Evolutionary conservation across 331 rosid genomes (phyloP).

Genomic region (Quercus phellos): DNA sequence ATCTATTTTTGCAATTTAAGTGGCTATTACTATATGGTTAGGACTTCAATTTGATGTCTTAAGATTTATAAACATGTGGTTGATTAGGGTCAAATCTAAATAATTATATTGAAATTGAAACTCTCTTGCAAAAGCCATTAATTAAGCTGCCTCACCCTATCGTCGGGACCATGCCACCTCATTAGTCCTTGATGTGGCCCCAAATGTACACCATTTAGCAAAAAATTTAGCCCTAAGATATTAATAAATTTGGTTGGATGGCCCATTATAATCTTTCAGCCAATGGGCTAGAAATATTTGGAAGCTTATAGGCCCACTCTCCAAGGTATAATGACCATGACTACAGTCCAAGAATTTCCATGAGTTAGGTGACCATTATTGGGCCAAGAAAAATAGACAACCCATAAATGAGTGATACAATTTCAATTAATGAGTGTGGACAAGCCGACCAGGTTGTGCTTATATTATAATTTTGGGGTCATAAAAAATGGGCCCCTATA

Average conservation of each 20-base stretch:
- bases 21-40: neutral
- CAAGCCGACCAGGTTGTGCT: neutral
- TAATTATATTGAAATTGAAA: neutral
- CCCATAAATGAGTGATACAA: neutral
- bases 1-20: too few species aligned
- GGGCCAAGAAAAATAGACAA: neutral
- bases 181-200: constrained; percentile 31
- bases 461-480: neutral
- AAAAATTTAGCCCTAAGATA: constrained; percentile 6
- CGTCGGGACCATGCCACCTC: constrained; percentile 20
- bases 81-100: constrained; percentile 11
- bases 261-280: neutral
- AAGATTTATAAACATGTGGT: constrained; percentile 6
- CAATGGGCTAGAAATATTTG: neutral
- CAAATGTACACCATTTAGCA: constrained; percentile 9
- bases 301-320: neutral
- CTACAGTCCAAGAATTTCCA: neutral
- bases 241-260: neutral
- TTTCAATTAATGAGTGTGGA: too few species aligned
- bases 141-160: constrained; percentile 37
- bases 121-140: constrained; percentile 37
- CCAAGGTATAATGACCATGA: too few species aligned
- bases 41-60: neutral
- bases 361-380: neutral
- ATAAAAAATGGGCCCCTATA: neutral